phyloP scores from a whole-genome alignment of 257 asterid genomes.

The Nicotiana undulata region DNA sequence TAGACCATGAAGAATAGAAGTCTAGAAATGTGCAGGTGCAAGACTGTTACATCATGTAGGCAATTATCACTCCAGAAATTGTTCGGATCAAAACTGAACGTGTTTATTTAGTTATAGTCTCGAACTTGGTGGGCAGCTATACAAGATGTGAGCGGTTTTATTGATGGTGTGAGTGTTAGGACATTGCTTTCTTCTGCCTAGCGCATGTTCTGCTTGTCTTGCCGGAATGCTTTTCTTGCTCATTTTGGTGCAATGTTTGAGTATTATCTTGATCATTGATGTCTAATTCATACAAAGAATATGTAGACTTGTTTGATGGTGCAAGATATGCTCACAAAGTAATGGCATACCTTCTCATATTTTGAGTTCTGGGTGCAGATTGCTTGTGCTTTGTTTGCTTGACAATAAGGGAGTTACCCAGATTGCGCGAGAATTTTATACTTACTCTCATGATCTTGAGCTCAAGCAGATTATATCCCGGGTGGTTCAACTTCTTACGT shows the following conservation, averaged over 20 bases:
- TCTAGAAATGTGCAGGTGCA: neutral
- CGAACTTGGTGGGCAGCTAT: neutral
- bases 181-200: neutral
- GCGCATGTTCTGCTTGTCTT: neutral
- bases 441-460: slow-evolving; percentile 27
- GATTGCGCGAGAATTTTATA: slow-evolving; percentile 46
- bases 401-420: slow-evolving; percentile 56
- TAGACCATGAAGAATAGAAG: neutral
- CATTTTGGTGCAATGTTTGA: neutral
- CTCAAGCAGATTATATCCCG: slow-evolving; percentile 42
- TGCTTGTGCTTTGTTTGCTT: slow-evolving; percentile 67
- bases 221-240: neutral
- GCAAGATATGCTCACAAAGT: neutral
- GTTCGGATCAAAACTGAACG: neutral
- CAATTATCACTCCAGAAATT: neutral
- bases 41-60: neutral
- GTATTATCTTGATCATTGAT: neutral
- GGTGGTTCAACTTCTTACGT: slow-evolving; percentile 67
- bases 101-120: neutral
- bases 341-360: slow-evolving; percentile 2
- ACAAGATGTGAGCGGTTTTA: neutral
- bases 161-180: neutral
- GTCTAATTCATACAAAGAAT: slow-evolving; percentile 4
- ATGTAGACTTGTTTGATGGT: neutral
- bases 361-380: slow-evolving; percentile 35